Conservation (phyloP, 148 eudicot genomes). For the Heliosperma pusillum region DNA sequence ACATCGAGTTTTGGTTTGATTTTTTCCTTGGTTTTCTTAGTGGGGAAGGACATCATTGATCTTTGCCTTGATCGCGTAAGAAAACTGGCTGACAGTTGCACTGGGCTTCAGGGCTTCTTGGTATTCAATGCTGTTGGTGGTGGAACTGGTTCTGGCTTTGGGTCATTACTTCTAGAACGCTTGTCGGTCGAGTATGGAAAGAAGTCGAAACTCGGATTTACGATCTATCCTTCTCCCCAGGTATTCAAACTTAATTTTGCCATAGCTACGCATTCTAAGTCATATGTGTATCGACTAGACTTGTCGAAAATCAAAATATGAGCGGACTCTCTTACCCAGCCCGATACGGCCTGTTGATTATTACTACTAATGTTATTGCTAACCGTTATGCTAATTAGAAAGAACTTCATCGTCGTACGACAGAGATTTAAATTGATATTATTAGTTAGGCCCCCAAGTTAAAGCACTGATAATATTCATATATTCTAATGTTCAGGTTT, state of each 20-base stretch:
- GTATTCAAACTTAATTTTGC: conserved; percentile 3
- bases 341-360: too few species aligned
- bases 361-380: too few species aligned
- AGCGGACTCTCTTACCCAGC: too few species aligned
- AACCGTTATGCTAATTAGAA: too few species aligned
- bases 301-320: too few species aligned
- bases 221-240: conserved; percentile 41
- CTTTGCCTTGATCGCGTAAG: conserved; percentile 39
- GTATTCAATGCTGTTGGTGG: conserved; percentile 43
- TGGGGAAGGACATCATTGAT: conserved; percentile 38
- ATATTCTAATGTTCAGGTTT: conserved; percentile 24
- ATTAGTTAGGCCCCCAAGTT: too few species aligned
- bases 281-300: background rate
- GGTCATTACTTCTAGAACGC: conserved; percentile 38
- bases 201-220: conserved; percentile 35
- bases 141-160: conserved; percentile 42
- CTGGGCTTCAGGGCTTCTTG: conserved; percentile 40
- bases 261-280: background rate
- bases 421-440: too few species aligned
- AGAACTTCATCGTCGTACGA: too few species aligned
- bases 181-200: conserved; percentile 37
- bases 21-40: conserved; percentile 20
- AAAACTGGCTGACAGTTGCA: conserved; percentile 37
- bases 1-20: background rate
- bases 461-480: background rate